These are phyloP conservation scores for Ajuga reptans DNA, from an alignment of 305 asterid species.

Conservation along the genomic window DNA sequence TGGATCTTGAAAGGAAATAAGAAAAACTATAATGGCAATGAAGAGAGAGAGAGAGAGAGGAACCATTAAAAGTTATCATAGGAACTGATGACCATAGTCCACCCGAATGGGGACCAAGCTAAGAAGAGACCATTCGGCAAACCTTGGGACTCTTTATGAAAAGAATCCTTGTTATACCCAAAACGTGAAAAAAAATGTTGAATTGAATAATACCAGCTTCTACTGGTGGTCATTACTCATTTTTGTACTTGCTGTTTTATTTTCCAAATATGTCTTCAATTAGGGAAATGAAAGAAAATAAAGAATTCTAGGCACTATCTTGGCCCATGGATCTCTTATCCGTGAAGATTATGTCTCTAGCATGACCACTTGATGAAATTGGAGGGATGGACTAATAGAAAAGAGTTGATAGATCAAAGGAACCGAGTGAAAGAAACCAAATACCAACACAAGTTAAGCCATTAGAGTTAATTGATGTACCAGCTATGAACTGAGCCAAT, in stretches of 20 bases:
- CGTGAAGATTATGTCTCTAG: too few species aligned
- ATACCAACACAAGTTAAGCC: neutral
- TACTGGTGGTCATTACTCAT: too few species aligned
- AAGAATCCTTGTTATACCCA: neutral
- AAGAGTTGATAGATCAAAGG: neutral
- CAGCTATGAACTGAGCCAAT: constrained; percentile 81
- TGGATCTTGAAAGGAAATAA: neutral
- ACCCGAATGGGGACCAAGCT: neutral
- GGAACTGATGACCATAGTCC: neutral
- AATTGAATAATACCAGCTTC: too few species aligned
- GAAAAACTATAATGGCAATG: too few species aligned
- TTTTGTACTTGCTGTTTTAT: too few species aligned
- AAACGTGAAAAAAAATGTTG: too few species aligned
- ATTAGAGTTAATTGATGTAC: constrained; percentile 30
- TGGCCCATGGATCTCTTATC: too few species aligned
- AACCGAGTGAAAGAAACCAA: neutral
- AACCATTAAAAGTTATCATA: neutral
- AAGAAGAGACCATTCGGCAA: neutral
- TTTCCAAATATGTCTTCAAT: too few species aligned
- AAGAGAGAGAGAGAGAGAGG: neutral
- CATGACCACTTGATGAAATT: too few species aligned
- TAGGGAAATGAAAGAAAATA: too few species aligned
- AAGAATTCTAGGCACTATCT: too few species aligned
- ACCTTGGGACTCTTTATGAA: neutral
- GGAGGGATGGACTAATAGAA: neutral